phyloP scores from a whole-genome alignment of 768 basidiomycete genomes.

The Lactifluus pinguis region DNA sequence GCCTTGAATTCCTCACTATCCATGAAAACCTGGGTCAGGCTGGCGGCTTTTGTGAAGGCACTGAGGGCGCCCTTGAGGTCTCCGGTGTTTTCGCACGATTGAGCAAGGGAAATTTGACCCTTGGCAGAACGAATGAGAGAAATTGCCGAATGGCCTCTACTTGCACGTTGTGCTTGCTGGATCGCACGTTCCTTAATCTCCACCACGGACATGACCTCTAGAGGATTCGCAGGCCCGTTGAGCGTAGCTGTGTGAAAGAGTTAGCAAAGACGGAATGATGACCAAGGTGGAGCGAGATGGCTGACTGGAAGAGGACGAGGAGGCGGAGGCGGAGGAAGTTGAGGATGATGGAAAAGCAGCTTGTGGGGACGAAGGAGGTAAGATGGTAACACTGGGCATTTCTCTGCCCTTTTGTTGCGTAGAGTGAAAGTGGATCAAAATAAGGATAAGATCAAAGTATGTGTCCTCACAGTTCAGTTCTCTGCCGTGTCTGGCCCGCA shows the following conservation, averaged over 20 bases:
- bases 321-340: too few species aligned
- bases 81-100: constrained; percentile 43
- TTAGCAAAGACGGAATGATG: constrained; percentile 17
- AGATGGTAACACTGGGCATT: constrained; percentile 37
- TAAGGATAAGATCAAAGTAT: constrained; percentile 13
- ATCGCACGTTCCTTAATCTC: constrained; percentile 43
- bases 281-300: constrained; percentile 23
- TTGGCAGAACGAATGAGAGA: constrained; percentile 57
- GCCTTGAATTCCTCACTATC: constrained; percentile 47
- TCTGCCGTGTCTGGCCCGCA: too few species aligned
- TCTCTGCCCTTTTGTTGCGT: background rate
- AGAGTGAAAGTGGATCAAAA: constrained; percentile 6
- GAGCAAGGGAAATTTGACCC: constrained; percentile 44
- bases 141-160: constrained; percentile 49
- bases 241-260: constrained; percentile 18
- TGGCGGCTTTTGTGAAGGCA: constrained; percentile 53
- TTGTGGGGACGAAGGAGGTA: constrained; percentile 31
- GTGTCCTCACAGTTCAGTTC: background rate
- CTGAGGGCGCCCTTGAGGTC: constrained; percentile 55
- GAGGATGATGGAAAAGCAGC: constrained; percentile 20
- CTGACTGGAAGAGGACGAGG: constrained; percentile 22
- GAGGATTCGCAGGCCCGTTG: constrained; percentile 19
- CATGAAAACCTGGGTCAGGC: constrained; percentile 48
- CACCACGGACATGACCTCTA: constrained; percentile 30
- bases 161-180: constrained; percentile 39